Evolutionary conservation across 768 basidiomycete genomes (phyloP), one percentile per base, ranked within the genome.

Genomic region (Leucogyrophana mollusca): DNA sequence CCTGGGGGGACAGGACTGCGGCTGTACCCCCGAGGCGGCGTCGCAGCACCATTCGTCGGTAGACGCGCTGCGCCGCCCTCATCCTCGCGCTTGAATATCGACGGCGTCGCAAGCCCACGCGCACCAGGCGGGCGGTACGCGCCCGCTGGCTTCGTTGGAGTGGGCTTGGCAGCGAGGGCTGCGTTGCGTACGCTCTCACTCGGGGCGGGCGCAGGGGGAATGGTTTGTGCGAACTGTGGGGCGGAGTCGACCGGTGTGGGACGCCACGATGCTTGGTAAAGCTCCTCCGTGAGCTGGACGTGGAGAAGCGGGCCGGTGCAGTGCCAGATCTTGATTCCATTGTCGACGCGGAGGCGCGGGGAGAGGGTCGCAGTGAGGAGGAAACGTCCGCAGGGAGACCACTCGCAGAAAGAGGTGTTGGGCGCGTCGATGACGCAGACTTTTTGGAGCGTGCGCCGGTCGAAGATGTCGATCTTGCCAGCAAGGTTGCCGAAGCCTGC

Each of bases 401-500:
- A 99, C 60, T 93, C 90, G 65, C 94, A 97, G 59, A 86, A 76
- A 0, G 91, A 93, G 0, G 95, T 92, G 62, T 97, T 97, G 1
- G 94, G 86, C 0, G 94, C 95, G 47, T 92, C 89, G 56, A 92
- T 89, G 30, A 68, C 71, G 34, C 83, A 82, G 44, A 87, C 79
- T 62, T 94, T 94, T 51, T 73, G 79, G 25, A 96, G 76, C 16
- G 85, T 82, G 43, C 90, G 87, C 16, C 94, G 83, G 66, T 98
- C 96, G 68, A 87, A 86, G 54, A 99, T 72, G 58, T 96, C 90
- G 50, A 94, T 83, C 65, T 93, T 91, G 16, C 96, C 96, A 0
- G 93, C 90, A 37, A 99, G 77, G 63, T 98, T 99, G 21, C 96
- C 95, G 66, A 98, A 99, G 5, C 96, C 96, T 1, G 92, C 96